These are phyloP conservation scores for Gentiana dahurica DNA, from an alignment of 257 asterid genomes.

Conservation along the genomic window DNA sequence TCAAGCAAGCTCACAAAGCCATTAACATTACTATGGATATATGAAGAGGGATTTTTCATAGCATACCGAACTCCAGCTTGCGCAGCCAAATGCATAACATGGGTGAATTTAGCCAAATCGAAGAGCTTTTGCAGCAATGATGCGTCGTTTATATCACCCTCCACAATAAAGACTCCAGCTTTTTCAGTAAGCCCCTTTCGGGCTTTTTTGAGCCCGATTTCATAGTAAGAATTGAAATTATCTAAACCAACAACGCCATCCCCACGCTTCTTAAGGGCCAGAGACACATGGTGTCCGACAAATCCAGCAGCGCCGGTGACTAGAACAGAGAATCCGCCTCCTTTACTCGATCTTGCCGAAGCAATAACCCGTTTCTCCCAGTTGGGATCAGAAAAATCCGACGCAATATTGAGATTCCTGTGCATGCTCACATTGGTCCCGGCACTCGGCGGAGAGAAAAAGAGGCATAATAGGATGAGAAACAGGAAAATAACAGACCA, in stretches of 20 bases:
- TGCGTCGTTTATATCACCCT: constrained; percentile 52
- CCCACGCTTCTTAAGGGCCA: constrained; percentile 52
- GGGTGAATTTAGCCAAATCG: constrained; percentile 45
- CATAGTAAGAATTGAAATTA: constrained; percentile 63
- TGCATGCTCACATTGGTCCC: constrained; percentile 8
- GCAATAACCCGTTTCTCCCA: constrained; percentile 53
- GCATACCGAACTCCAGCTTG: constrained; percentile 89
- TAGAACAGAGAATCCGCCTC: constrained; percentile 39
- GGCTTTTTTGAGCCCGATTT: constrained; percentile 65
- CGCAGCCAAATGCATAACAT: constrained; percentile 82
- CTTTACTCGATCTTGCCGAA: constrained; percentile 48
- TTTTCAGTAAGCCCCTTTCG: constrained; percentile 44
- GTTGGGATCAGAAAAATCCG: constrained; percentile 15
- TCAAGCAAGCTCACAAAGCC: constrained; percentile 68
- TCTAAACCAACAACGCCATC: constrained; percentile 81
- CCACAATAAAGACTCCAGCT: constrained; percentile 42
- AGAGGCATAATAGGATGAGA: constrained; percentile 33
- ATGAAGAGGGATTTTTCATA: constrained; percentile 62
- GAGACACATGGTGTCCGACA: constrained; percentile 62
- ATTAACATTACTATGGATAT: constrained; percentile 52
- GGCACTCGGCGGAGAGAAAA: constrained; percentile 25
- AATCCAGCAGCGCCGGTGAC: constrained; percentile 88
- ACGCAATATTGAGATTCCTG: constrained; percentile 16
- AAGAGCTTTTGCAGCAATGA: constrained; percentile 39
- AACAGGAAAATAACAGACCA: constrained; percentile 51